phyloP scores from a whole-genome alignment of 768 basidiomycete genomes.

The Phylloporus scabripes region DNA sequence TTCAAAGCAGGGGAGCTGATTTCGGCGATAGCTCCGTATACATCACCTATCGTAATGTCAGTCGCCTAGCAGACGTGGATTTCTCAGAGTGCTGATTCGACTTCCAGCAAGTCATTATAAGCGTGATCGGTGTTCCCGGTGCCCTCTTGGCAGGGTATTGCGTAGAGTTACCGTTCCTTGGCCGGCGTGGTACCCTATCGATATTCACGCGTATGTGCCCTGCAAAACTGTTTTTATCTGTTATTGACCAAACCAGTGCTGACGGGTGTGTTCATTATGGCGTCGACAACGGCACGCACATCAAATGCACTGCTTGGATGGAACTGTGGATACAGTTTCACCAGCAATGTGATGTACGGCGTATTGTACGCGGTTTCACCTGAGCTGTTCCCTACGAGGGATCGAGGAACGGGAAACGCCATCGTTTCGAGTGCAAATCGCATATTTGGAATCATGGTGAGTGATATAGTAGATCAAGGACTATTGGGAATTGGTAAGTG shows the following conservation, averaged over 20 bases:
- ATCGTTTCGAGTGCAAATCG: slow-evolving; percentile 49
- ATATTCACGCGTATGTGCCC: slow-evolving; percentile 40
- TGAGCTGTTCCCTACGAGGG: slow-evolving; percentile 49
- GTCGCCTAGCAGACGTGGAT: neutral
- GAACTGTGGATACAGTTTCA: slow-evolving; percentile 57
- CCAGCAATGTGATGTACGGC: slow-evolving; percentile 54
- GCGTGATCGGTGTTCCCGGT: slow-evolving; percentile 53
- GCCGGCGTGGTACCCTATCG: slow-evolving; percentile 49
- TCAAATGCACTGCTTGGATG: slow-evolving; percentile 49
- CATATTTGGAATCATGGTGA: slow-evolving; percentile 54
- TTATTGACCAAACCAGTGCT: slow-evolving; percentile 27
- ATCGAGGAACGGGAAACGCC: slow-evolving; percentile 53
- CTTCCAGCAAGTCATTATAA: slow-evolving; percentile 48
- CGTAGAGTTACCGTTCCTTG: slow-evolving; percentile 46
- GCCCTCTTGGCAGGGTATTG: slow-evolving; percentile 50
- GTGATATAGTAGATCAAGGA: slow-evolving; percentile 7
- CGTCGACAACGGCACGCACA: slow-evolving; percentile 49
- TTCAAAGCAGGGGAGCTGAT: slow-evolving; percentile 58
- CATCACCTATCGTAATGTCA: slow-evolving; percentile 69
- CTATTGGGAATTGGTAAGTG: neutral
- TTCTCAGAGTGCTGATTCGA: slow-evolving; percentile 5
- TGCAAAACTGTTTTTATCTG: neutral
- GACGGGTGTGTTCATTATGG: slow-evolving; percentile 56
- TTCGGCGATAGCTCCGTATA: slow-evolving; percentile 67
- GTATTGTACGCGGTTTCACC: slow-evolving; percentile 41